Conservation (phyloP, 2,329 filamentous ascomycete species). For the Aspergillus ruber region DNA sequence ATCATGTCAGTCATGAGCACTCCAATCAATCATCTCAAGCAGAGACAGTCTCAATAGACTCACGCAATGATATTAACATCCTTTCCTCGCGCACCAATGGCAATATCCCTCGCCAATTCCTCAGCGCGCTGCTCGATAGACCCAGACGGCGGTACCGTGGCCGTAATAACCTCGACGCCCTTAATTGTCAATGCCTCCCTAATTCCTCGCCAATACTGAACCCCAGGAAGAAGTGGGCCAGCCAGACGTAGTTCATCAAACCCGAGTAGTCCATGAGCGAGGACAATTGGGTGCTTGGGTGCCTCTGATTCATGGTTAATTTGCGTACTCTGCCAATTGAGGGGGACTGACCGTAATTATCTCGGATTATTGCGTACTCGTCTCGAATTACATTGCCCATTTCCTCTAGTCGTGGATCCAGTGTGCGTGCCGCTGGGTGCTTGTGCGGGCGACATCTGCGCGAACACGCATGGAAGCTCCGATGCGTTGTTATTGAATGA, state of each 20-base stretch:
- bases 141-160: constrained; percentile 53
- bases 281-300: constrained; percentile 53
- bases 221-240: constrained; percentile 48
- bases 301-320: constrained; percentile 19
- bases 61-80: constrained; percentile 61
- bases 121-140: constrained; percentile 54
- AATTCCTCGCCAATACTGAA: constrained; percentile 61
- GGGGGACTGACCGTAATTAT: constrained; percentile 47
- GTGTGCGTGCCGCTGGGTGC: constrained; percentile 5
- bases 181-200: constrained; percentile 51
- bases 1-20: constrained; percentile 3
- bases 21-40: not conserved
- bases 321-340: not conserved
- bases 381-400: constrained; percentile 52
- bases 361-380: constrained; percentile 55
- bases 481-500: constrained; percentile 1
- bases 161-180: constrained; percentile 56
- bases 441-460: constrained; percentile 7
- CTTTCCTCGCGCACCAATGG: constrained; percentile 47
- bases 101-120: constrained; percentile 49
- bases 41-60: constrained; percentile 18
- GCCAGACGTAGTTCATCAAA: constrained; percentile 56
- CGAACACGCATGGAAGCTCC: constrained; percentile 14
- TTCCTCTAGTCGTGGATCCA: constrained; percentile 47
- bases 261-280: constrained; percentile 61